Percentiles rank a stretch among this genome's conserved stretches.
These are phyloP conservation scores for Alternaria arborescens DNA, from an alignment of 2,329 filamentous ascomycete species.

Conservation along the genomic window DNA sequence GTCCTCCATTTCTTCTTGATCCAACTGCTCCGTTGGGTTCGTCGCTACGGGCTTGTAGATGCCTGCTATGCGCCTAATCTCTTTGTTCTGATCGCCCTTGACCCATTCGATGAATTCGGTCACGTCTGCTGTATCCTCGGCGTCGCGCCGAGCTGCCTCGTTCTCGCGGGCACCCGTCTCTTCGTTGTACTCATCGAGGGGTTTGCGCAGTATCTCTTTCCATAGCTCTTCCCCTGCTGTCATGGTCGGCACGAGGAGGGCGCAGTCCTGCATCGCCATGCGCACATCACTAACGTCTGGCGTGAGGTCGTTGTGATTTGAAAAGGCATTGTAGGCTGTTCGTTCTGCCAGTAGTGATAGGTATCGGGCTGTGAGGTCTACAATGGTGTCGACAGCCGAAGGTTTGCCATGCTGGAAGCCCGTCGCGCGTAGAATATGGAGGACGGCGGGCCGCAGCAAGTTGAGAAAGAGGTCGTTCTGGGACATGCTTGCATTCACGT, in stretches of 20 bases:
- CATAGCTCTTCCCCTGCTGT: slow-evolving; percentile 74
- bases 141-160: slow-evolving; percentile 57
- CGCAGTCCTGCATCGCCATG: slow-evolving; percentile 83
- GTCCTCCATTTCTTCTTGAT: slow-evolving; percentile 56
- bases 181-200: slow-evolving; percentile 54
- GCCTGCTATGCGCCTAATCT: slow-evolving; percentile 82
- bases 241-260: slow-evolving; percentile 74
- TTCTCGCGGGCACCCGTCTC: slow-evolving; percentile 51
- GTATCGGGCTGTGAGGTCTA: slow-evolving; percentile 85
- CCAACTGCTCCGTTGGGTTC: slow-evolving; percentile 58
- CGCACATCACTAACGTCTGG: slow-evolving; percentile 79
- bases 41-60: slow-evolving; percentile 58
- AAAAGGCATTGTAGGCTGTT: slow-evolving; percentile 74
- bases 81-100: slow-evolving; percentile 73
- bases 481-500: slow-evolving; percentile 43
- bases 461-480: slow-evolving; percentile 69
- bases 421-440: slow-evolving; percentile 90
- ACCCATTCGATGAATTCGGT: slow-evolving; percentile 84
- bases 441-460: slow-evolving; percentile 83
- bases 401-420: slow-evolving; percentile 87
- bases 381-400: slow-evolving; percentile 85
- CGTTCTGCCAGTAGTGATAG: slow-evolving; percentile 76
- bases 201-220: slow-evolving; percentile 59
- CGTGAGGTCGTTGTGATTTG: slow-evolving; percentile 71
- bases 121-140: slow-evolving; percentile 81